A percentile compares a stretch with the other conserved stretches of the same genome.
Conservation (phyloP, 345 rosid species). For the Citrus inodora region DNA sequence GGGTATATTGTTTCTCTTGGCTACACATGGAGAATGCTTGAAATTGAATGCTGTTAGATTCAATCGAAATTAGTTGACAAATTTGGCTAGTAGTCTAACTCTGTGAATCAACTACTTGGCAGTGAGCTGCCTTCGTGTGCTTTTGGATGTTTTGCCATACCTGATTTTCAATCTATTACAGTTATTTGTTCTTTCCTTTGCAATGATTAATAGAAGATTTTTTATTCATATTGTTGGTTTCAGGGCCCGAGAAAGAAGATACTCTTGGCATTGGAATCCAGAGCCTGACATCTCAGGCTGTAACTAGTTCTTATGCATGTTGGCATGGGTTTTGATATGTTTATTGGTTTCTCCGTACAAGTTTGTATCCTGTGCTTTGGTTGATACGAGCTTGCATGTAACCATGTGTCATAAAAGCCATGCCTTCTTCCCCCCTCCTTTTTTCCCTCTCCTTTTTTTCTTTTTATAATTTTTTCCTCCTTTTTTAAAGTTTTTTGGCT, state of each 20-base stretch:
- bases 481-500: neutral
- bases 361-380: conserved; percentile 20
- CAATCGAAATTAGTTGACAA: neutral
- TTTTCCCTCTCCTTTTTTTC: too few species aligned
- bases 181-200: neutral
- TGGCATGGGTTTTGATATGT: conserved; percentile 12
- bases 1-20: neutral
- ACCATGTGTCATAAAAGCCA: conserved; percentile 2
- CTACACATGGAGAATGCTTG: neutral
- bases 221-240: conserved; percentile 22
- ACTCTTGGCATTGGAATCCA: conserved; percentile 73
- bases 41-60: neutral
- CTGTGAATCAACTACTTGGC: neutral
- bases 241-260: conserved; percentile 99
- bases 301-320: conserved; percentile 1
- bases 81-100: neutral
- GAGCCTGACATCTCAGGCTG: conserved; percentile 34
- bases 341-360: conserved; percentile 3
- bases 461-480: too few species aligned
- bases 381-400: conserved; percentile 19
- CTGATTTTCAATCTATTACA: neutral
- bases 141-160: neutral
- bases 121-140: neutral
- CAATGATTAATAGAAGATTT: neutral
- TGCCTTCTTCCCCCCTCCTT: neutral